A percentile compares a stretch with the other conserved stretches of the same genome.
Evolutionary conservation across 2,329 filamentous ascomycete genomes (phyloP).

Genomic region (Aplosporella prunicola): DNA sequence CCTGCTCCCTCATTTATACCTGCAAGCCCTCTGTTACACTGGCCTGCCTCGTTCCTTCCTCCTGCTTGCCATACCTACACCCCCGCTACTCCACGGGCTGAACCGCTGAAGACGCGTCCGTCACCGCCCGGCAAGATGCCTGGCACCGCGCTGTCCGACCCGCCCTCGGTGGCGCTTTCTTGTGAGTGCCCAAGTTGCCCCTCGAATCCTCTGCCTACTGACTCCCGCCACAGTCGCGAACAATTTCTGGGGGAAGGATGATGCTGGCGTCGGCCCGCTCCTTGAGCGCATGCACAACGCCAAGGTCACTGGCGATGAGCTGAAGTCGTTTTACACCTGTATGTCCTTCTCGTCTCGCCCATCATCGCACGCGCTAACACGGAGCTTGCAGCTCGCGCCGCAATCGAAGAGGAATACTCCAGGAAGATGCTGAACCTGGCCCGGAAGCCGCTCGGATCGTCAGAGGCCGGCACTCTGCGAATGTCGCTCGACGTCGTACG

Average conservation of each 20-base stretch:
- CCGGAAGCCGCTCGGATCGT: conserved; percentile 80
- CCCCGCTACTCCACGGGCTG: background rate
- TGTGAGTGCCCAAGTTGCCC: too few relatives aligned
- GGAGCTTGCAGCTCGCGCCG: conserved; percentile 59
- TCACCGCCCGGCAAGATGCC: conserved; percentile 42
- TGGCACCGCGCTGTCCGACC: conserved; percentile 47
- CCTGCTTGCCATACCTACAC: too few relatives aligned
- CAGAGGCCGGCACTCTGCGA: conserved; percentile 74
- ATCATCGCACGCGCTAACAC: conserved; percentile 7
- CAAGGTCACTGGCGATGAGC: conserved; percentile 88
- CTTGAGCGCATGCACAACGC: conserved; percentile 90
- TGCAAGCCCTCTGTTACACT: too few relatives aligned
- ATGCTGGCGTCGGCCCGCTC: conserved; percentile 85
- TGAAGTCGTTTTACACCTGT: conserved; percentile 85
- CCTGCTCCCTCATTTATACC: too few relatives aligned
- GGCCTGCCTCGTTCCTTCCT: too few relatives aligned
- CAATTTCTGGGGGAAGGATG: conserved; percentile 99
- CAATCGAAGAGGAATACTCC: conserved; percentile 94
- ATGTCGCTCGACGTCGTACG: conserved; percentile 79
- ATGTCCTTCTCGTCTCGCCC: conserved; percentile 20
- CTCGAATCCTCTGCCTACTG: conserved; percentile 17
- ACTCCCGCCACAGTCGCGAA: conserved; percentile 66
- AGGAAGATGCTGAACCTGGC: conserved; percentile 78
- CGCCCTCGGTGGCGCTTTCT: conserved; percentile 57
- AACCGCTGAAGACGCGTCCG: conserved; percentile 1